Conservation (phyloP, 2,329 filamentous ascomycete species). For the Alternaria sp. region DNA sequence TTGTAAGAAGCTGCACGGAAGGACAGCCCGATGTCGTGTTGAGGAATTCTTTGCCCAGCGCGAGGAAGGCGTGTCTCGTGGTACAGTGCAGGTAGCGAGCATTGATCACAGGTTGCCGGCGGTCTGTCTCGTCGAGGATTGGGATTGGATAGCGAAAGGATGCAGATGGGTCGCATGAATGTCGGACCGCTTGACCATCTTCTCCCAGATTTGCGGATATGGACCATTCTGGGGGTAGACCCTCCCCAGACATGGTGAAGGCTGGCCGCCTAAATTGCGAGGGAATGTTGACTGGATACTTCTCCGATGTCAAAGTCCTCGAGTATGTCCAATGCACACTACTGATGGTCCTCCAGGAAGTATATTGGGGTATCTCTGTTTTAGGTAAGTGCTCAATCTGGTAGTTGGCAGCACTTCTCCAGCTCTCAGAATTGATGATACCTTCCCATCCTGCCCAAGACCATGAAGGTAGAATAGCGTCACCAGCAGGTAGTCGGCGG, state of each 20-base stretch:
- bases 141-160: slow-evolving; percentile 19
- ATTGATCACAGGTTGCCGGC: slow-evolving; percentile 8
- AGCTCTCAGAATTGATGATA: slow-evolving; percentile 19
- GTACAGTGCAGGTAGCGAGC: slow-evolving; percentile 14
- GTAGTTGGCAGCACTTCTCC: slow-evolving; percentile 21
- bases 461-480: slow-evolving; percentile 12
- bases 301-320: not conserved
- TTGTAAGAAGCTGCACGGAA: slow-evolving; percentile 8
- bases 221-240: slow-evolving; percentile 16
- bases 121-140: slow-evolving; percentile 8
- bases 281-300: not conserved
- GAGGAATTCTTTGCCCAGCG: slow-evolving; percentile 3
- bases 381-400: not conserved
- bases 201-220: not conserved
- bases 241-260: slow-evolving; percentile 11
- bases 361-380: not conserved
- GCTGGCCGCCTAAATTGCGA: not conserved
- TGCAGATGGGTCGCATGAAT: slow-evolving; percentile 11
- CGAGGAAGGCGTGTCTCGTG: slow-evolving; percentile 12
- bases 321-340: not conserved
- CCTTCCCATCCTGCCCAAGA: slow-evolving; percentile 21
- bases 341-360: not conserved
- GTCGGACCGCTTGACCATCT: not conserved
- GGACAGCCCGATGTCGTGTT: slow-evolving; percentile 6
- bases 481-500: not conserved